phyloP scores from a whole-genome alignment of 164 flowering plant species.

The Stephania yunnanensis region DNA sequence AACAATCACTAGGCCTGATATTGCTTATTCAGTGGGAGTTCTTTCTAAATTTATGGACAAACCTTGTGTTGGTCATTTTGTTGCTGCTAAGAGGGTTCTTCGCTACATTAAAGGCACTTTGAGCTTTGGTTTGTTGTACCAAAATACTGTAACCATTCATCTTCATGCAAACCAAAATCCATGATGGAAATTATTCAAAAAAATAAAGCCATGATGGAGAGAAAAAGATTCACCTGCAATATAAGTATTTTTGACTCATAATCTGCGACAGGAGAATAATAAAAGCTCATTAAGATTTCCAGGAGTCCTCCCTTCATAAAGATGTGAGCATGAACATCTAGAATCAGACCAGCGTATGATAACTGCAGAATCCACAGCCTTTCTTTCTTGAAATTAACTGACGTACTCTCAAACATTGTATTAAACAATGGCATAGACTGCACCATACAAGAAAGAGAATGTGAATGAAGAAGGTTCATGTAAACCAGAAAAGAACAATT shows the following conservation, averaged over 20 bases:
- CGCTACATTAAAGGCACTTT: too few relatives aligned
- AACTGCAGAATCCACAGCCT: slow-evolving; percentile 83
- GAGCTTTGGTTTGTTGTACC: too few relatives aligned
- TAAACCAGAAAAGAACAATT: slow-evolving; percentile 2
- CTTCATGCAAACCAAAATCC: neutral
- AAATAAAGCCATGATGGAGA: neutral
- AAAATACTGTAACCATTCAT: too few relatives aligned
- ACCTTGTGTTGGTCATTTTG: too few relatives aligned
- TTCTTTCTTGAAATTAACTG: slow-evolving; percentile 60
- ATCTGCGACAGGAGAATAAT: slow-evolving; percentile 65
- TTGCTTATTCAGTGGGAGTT: too few relatives aligned
- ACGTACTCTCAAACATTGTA: slow-evolving; percentile 52
- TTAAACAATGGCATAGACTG: slow-evolving; percentile 69
- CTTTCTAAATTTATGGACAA: too few relatives aligned
- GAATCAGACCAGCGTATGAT: slow-evolving; percentile 50
- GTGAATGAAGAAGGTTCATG: slow-evolving; percentile 6
- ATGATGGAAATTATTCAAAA: neutral
- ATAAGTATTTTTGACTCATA: slow-evolving; percentile 59
- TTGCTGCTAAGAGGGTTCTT: too few relatives aligned
- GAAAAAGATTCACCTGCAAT: slow-evolving; percentile 55
- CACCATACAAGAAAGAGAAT: slow-evolving; percentile 18
- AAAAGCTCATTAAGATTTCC: slow-evolving; percentile 60
- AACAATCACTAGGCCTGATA: too few relatives aligned
- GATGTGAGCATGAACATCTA: slow-evolving; percentile 64
- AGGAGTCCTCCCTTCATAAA: slow-evolving; percentile 44